These are phyloP conservation scores for Gaeumannomyces sp. DNA, from an alignment of 2,329 filamentous ascomycete species.

Conservation along the genomic window DNA sequence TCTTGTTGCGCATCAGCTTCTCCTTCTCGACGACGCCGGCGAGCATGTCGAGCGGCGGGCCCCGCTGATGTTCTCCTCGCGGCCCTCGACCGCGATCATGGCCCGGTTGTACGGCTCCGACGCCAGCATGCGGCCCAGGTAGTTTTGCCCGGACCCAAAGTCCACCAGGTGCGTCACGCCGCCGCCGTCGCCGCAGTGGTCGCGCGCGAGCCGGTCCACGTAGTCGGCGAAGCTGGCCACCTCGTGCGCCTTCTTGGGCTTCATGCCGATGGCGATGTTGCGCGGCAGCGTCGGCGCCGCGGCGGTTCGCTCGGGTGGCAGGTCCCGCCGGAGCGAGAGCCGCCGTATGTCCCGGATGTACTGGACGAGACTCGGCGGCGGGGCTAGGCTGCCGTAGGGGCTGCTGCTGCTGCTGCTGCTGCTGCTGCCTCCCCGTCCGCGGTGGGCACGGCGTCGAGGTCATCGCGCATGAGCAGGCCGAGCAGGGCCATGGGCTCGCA, in stretches of 20 bases:
- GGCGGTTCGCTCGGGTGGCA: constrained; percentile 28
- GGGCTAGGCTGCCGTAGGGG: constrained; percentile 14
- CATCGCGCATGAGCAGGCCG: constrained; percentile 73
- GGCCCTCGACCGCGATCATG: constrained; percentile 86
- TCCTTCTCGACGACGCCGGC: constrained; percentile 71
- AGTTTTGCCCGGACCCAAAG: constrained; percentile 95
- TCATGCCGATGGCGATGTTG: constrained; percentile 83
- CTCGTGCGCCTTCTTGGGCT: constrained; percentile 90
- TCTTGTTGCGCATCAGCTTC: constrained; percentile 75
- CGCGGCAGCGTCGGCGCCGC: constrained; percentile 45
- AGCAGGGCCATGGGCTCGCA: constrained; percentile 70
- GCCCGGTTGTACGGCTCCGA: constrained; percentile 79
- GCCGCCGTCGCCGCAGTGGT: constrained; percentile 40
- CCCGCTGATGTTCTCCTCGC: constrained; percentile 77
- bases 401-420: constrained; percentile 14
- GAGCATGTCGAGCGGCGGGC: constrained; percentile 78
- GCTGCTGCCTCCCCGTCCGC: constrained; percentile 16
- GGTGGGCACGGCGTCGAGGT: constrained; percentile 42
- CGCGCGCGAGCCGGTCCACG: constrained; percentile 54
- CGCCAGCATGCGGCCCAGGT: constrained; percentile 81
- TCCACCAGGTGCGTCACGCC: constrained; percentile 83
- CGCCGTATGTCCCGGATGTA: constrained; percentile 69
- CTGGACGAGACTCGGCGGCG: constrained; percentile 54
- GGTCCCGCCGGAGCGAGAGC: constrained; percentile 60
- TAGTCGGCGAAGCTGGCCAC: constrained; percentile 87